Conservation (phyloP, 2,329 filamentous ascomycete species). For the Colletotrichum godetiae region DNA sequence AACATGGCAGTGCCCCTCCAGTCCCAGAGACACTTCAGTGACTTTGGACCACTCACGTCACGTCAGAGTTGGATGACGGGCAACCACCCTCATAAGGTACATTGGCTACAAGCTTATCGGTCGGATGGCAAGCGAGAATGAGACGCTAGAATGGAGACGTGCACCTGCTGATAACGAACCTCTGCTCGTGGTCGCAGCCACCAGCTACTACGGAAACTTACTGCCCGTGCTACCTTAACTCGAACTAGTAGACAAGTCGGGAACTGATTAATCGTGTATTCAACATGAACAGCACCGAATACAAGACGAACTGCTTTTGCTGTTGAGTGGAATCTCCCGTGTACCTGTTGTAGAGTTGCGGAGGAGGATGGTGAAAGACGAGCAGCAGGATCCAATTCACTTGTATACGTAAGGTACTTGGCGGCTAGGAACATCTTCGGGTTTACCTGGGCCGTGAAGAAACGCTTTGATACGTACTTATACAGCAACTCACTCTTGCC, state of each 20-base stretch:
- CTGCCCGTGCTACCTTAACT: not conserved
- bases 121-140: not conserved
- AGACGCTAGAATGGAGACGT: not conserved
- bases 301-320: not conserved
- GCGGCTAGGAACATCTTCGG: too few relatives aligned
- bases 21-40: not conserved
- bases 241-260: not conserved
- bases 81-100: not conserved
- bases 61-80: not conserved
- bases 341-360: not conserved
- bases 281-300: not conserved
- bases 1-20: not conserved
- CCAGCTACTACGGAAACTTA: not conserved
- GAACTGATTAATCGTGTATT: not conserved
- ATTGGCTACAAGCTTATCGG: not conserved
- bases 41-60: not conserved
- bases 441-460: not conserved
- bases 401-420: too few relatives aligned
- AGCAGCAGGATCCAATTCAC: too few relatives aligned
- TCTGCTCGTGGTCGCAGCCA: not conserved
- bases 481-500: not conserved
- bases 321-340: too few relatives aligned
- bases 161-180: constrained; percentile 2
- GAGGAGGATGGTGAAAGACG: too few relatives aligned
- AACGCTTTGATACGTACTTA: not conserved